Evolutionary conservation across 257 asterid genomes (phyloP), one percentile per base, ranked within the genome.

Genomic region (Ehretia macrophylla): DNA sequence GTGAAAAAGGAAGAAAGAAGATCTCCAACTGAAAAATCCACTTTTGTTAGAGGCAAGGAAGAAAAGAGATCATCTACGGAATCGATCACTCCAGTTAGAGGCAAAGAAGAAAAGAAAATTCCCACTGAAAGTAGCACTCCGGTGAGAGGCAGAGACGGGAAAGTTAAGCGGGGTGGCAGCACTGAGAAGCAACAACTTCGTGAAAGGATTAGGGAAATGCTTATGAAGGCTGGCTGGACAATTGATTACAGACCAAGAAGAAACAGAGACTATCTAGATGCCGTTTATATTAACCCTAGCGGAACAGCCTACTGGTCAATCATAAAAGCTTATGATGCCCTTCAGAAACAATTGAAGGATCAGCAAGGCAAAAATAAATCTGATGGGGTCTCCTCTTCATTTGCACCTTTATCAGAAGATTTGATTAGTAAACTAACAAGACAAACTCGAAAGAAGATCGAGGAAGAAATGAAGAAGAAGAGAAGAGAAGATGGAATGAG

Each of bases 291-390:
- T 54, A 85, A 75, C 58, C 95, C 95, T 16, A 66, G 55, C 63
- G 99, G 99, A 79, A 93, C 97, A 20, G 96, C 96, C 19, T 89
- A 86, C 72, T 93, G 99, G 99, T 93, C 99, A 12, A 89, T 93
- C 58, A 82, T 87, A 48, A 86, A 89, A 84, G 99, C 99, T 35
- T 89, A 93, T 59, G 99, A 92, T 32, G 97, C 99, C 37, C 77
- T 88, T 66, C 89, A 85, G 66, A 89, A 86, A 66, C 94, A 84
- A 63, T 65, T 79, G 55, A 86, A 64, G 60, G 96, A 77, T 66
- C 85, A 79, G 61, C 58, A 48, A 32, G 68, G 63, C 23, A 80
- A 73, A 67, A 71, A 56, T 32, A 75, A 70, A 68, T 40, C 60
- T 39, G 81, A 67, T 38, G 78, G 81, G 60, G 73, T 67, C 62